phyloP scores from a whole-genome alignment of 306 rosid species.

The Castanopsis chinensis region DNA sequence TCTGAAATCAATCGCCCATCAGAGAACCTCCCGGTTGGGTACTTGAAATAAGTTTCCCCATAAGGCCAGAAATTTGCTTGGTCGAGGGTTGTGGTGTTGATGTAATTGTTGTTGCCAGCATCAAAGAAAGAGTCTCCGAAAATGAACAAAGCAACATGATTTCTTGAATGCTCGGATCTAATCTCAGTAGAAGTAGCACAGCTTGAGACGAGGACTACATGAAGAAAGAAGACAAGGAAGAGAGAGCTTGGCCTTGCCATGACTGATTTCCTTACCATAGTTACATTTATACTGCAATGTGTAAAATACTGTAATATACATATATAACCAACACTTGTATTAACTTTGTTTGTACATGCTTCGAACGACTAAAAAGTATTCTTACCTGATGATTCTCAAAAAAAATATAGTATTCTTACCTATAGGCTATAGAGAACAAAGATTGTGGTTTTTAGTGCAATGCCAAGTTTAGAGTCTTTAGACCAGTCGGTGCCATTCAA shows the following conservation, averaged over 20 bases:
- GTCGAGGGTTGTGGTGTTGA: slow-evolving; percentile 76
- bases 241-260: slow-evolving; percentile 29
- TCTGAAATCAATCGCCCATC: slow-evolving; percentile 86
- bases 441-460: not conserved
- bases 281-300: not conserved
- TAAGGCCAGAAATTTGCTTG: slow-evolving; percentile 98
- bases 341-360: too few species aligned
- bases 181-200: not conserved
- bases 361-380: not conserved
- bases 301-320: too few species aligned
- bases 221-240: slow-evolving; percentile 26
- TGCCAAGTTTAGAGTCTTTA: not conserved
- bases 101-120: slow-evolving; percentile 93
- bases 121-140: slow-evolving; percentile 92
- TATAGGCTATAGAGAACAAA: too few species aligned
- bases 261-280: slow-evolving; percentile 6
- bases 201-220: slow-evolving; percentile 7
- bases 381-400: too few species aligned
- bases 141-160: slow-evolving; percentile 50
- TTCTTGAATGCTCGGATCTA: slow-evolving; percentile 5
- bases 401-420: too few species aligned
- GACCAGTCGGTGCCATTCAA: slow-evolving; percentile 23
- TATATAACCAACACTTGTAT: not conserved
- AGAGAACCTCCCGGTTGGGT: slow-evolving; percentile 88
- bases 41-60: slow-evolving; percentile 68